These are phyloP conservation scores for Colletotrichum sp. DNA, from an alignment of 2,329 filamentous ascomycete species.

Conservation along the genomic window DNA sequence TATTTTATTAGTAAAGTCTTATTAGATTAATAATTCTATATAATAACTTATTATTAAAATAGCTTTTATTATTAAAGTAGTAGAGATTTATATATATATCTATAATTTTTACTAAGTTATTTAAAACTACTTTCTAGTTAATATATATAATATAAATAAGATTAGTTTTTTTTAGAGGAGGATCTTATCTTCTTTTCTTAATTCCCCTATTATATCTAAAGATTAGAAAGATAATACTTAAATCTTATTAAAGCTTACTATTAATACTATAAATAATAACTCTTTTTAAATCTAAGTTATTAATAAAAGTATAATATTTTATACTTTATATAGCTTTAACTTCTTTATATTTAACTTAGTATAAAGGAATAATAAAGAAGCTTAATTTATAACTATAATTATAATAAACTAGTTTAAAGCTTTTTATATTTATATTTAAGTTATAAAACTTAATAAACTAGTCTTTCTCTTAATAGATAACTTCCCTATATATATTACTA, in stretches of 20 bases:
- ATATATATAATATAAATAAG: neutral
- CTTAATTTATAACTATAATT: neutral
- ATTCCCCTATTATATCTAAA: neutral
- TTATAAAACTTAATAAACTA: neutral
- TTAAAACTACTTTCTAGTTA: neutral
- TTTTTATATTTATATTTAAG: neutral
- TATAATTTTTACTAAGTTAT: neutral
- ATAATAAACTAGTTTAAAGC: neutral
- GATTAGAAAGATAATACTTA: neutral
- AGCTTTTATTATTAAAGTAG: neutral
- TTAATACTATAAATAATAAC: neutral
- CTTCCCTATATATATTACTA: neutral
- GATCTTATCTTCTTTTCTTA: fast-evolving
- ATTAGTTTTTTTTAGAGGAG: neutral
- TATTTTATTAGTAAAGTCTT: neutral
- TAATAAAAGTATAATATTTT: neutral
- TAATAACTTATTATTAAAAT: neutral
- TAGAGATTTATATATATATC: neutral
- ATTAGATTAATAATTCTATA: neutral
- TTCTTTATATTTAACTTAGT: neutral
- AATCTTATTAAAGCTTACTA: neutral
- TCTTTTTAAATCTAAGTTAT: neutral
- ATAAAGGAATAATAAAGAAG: neutral
- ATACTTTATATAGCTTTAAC: neutral
- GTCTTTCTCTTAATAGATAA: neutral